These are phyloP conservation scores for Talaromyces pinophilus DNA, from an alignment of 2,329 filamentous ascomycete genomes.

Conservation along the genomic window DNA sequence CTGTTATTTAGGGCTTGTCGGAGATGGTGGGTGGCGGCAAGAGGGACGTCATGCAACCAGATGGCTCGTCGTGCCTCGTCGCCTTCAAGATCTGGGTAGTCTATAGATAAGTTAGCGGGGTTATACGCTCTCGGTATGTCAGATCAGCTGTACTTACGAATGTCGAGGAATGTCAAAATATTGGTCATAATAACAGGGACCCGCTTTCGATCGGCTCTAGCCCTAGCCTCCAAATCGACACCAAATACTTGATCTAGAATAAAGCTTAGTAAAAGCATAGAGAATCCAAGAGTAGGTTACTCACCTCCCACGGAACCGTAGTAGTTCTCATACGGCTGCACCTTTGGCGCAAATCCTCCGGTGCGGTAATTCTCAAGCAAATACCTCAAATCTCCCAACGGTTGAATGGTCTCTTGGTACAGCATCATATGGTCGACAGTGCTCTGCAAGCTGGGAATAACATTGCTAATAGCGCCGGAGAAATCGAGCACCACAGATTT, in stretches of 20 bases:
- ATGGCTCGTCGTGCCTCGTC: constrained; percentile 90
- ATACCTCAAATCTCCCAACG: constrained; percentile 83
- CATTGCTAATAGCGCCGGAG: constrained; percentile 94
- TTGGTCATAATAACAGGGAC: constrained; percentile 91
- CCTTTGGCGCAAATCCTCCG: constrained; percentile 84
- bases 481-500: constrained; percentile 98
- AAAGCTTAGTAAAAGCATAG: constrained; percentile 23
- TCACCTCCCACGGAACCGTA: constrained; percentile 88
- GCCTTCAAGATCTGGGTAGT: constrained; percentile 95
- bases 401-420: constrained; percentile 98
- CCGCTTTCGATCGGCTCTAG: constrained; percentile 89
- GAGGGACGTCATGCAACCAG: constrained; percentile 90
- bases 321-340: constrained; percentile 96
- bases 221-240: constrained; percentile 93
- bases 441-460: constrained; percentile 92
- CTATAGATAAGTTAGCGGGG: constrained; percentile 32
- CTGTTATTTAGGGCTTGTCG: constrained; percentile 83
- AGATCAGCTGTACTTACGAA: constrained; percentile 53
- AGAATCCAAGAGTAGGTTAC: constrained; percentile 18
- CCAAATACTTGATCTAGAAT: constrained; percentile 84
- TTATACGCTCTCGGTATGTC: background rate
- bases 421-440: constrained; percentile 99
- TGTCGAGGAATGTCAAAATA: constrained; percentile 90
- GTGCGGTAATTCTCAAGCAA: constrained; percentile 96
- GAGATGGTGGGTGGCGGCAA: constrained; percentile 80